A percentile compares a stretch with the other conserved stretches of the same genome.
Evolutionary conservation across 2,329 filamentous ascomycete genomes (phyloP).

Genomic region (Arachnopeziza araneosa): DNA sequence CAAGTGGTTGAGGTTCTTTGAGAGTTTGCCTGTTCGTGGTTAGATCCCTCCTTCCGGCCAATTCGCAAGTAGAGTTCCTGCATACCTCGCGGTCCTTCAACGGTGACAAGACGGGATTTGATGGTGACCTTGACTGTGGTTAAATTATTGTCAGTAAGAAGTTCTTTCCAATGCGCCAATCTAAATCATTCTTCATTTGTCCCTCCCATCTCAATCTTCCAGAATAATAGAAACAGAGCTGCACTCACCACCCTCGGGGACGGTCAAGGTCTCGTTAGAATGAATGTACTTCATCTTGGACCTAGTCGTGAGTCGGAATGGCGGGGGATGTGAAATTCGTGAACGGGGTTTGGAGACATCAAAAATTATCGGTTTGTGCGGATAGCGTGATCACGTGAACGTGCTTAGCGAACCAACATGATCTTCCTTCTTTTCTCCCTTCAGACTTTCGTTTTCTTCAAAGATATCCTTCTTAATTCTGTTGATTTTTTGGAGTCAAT

Average conservation of each 20-base stretch:
- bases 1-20: constrained; percentile 94
- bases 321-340: constrained; percentile 11
- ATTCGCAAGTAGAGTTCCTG: constrained; percentile 18
- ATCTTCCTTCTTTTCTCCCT: too few species aligned
- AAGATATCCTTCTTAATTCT: too few species aligned
- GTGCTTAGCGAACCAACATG: background rate
- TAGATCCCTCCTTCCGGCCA: constrained; percentile 25
- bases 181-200: constrained; percentile 8
- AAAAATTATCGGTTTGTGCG: constrained; percentile 4
- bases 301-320: constrained; percentile 22
- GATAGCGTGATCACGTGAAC: background rate
- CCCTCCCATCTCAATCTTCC: background rate
- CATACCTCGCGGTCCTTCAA: constrained; percentile 91
- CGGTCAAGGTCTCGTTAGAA: constrained; percentile 89
- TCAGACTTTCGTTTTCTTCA: too few species aligned
- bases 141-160: constrained; percentile 23
- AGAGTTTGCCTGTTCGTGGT: constrained; percentile 69
- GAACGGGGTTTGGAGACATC: constrained; percentile 2
- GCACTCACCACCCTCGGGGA: constrained; percentile 92
- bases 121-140: constrained; percentile 89
- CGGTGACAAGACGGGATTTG: constrained; percentile 93
- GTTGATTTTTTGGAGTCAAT: too few species aligned
- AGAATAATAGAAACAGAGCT: constrained; percentile 3
- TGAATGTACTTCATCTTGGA: constrained; percentile 99
- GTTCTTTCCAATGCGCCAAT: constrained; percentile 6